Conservation (phyloP, 495 filamentous ascomycete species). For the Zalerion maritima region DNA sequence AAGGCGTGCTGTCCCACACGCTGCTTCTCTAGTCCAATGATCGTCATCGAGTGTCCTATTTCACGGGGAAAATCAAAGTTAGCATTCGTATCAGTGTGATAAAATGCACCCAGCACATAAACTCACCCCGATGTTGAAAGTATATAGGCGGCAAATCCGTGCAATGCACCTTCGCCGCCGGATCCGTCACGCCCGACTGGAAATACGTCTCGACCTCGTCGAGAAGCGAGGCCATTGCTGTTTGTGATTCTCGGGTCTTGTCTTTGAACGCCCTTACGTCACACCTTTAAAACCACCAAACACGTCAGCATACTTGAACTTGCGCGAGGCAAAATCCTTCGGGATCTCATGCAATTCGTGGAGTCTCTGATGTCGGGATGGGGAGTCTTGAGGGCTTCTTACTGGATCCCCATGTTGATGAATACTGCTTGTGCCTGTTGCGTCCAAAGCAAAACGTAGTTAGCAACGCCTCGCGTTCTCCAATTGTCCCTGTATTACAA, state of each 20-base stretch:
- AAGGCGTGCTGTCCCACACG: conserved; percentile 46
- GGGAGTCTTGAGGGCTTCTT: conserved; percentile 12
- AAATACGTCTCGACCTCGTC: conserved; percentile 65
- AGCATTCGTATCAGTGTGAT: neutral
- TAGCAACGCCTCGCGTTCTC: too few species aligned
- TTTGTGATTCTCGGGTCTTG: conserved; percentile 12
- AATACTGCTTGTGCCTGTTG: conserved; percentile 69
- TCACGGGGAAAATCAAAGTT: neutral
- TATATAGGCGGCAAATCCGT: conserved; percentile 75
- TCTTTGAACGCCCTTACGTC: conserved; percentile 23
- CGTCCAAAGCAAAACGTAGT: conserved; percentile 1
- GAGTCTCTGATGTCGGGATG: too few species aligned
- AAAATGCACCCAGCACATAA: neutral
- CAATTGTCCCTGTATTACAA: too few species aligned
- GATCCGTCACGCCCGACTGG: conserved; percentile 26
- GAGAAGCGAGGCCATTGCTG: conserved; percentile 34
- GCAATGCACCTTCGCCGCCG: conserved; percentile 38
- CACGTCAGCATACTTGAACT: too few species aligned
- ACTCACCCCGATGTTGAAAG: conserved; percentile 66
- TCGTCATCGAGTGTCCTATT: conserved; percentile 78
- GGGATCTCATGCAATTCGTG: too few species aligned
- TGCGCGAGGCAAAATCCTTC: too few species aligned
- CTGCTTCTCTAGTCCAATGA: conserved; percentile 67
- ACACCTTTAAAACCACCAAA: conserved; percentile 14
- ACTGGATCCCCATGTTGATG: conserved; percentile 50